Conservation (phyloP, 2,329 filamentous ascomycete species). For the Calonectria pauciramosa region DNA sequence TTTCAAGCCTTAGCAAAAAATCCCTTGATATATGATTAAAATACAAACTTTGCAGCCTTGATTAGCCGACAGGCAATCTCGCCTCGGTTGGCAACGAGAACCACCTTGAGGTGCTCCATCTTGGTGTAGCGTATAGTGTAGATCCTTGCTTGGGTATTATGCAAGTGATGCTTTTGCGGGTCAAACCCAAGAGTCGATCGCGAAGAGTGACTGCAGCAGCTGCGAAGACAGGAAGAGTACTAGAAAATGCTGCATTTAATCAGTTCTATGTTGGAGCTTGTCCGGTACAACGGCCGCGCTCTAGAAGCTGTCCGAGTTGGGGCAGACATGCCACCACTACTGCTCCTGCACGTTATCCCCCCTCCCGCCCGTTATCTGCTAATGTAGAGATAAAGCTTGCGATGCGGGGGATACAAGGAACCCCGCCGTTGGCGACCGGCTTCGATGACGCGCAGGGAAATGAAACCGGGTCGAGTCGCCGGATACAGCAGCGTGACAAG, state of each 20-base stretch:
- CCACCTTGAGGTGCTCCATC: conserved; percentile 26
- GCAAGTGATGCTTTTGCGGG: neutral
- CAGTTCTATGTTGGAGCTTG: neutral
- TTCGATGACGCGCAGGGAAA: conserved; percentile 7
- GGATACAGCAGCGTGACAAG: neutral
- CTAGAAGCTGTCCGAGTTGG: neutral
- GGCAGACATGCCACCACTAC: conserved; percentile 12
- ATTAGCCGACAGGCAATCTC: conserved; percentile 65
- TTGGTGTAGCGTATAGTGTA: neutral
- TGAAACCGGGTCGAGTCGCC: neutral
- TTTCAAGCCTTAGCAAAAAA: conserved; percentile 45
- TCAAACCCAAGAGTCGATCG: neutral
- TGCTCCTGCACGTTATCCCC: neutral
- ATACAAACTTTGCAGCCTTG: conserved; percentile 25
- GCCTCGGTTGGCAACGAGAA: conserved; percentile 72
- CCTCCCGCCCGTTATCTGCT: conserved; percentile 9
- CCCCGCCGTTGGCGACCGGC: conserved; percentile 5
- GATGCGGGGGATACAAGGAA: conserved; percentile 16
- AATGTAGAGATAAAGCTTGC: conserved; percentile 10
- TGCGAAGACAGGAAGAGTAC: neutral
- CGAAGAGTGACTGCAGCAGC: neutral
- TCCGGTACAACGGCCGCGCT: neutral
- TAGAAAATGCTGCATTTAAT: conserved; percentile 9
- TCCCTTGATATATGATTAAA: conserved; percentile 53
- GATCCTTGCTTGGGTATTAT: neutral